These are phyloP conservation scores for Cladosporium sp. DNA, from an alignment of 2,329 filamentous ascomycete genomes.

Conservation along the genomic window DNA sequence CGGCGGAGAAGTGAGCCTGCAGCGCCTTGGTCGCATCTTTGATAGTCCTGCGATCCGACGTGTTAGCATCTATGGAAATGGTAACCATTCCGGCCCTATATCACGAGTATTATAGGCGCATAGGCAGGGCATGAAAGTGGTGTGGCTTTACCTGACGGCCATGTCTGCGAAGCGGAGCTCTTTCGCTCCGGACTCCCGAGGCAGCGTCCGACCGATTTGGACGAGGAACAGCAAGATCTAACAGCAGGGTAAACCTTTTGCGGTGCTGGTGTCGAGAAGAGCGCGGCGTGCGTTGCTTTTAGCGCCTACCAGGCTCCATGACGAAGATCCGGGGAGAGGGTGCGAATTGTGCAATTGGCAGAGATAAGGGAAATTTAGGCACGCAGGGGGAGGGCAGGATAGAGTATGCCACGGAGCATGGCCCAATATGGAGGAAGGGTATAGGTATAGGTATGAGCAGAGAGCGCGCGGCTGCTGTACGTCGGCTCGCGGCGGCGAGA, in stretches of 20 bases:
- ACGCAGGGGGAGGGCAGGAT: conserved; percentile 6
- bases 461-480: neutral
- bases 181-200: neutral
- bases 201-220: neutral
- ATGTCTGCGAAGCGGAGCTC: conserved; percentile 4
- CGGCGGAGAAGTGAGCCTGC: conserved; percentile 39
- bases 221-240: neutral
- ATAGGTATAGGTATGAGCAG: conserved; percentile 8
- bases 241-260: conserved; percentile 2
- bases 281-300: conserved; percentile 7
- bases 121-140: neutral
- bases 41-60: conserved; percentile 36
- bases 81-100: neutral
- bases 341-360: conserved; percentile 5
- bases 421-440: neutral
- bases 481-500: neutral
- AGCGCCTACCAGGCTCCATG: conserved; percentile 5
- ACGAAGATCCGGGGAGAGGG: conserved; percentile 4
- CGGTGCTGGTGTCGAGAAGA: neutral
- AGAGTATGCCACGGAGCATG: neutral
- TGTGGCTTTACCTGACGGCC: conserved; percentile 9
- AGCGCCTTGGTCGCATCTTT: conserved; percentile 47
- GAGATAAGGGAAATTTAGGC: conserved; percentile 12
- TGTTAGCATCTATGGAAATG: neutral
- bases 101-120: neutral